phyloP scores from a whole-genome alignment of 2,329 filamentous ascomycete genomes.

The Epichloe glyceriae region DNA sequence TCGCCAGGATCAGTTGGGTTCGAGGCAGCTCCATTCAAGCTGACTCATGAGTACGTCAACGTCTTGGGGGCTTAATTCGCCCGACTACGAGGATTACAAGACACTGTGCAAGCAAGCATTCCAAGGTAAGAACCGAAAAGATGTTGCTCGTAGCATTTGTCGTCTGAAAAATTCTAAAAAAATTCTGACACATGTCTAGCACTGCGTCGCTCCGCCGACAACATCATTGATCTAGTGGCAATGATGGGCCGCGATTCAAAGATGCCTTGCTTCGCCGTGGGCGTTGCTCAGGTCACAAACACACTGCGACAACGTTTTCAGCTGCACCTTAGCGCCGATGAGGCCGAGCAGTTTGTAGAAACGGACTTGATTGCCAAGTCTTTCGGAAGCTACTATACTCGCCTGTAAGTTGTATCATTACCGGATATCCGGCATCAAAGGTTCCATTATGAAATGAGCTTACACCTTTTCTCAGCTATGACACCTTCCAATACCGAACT shows the following conservation, averaged over 20 bases:
- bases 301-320: conserved; percentile 65
- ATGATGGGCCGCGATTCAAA: conserved; percentile 75
- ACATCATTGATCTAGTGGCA: conserved; percentile 68
- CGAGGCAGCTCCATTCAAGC: conserved; percentile 76
- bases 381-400: conserved; percentile 75
- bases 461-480: conserved; percentile 42
- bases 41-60: conserved; percentile 77
- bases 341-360: conserved; percentile 71
- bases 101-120: conserved; percentile 71
- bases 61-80: conserved; percentile 61
- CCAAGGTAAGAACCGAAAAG: conserved; percentile 41
- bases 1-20: conserved; percentile 75
- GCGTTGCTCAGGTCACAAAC: conserved; percentile 56
- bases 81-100: conserved; percentile 65
- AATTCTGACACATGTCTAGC: conserved; percentile 30
- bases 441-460: background rate
- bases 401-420: conserved; percentile 46
- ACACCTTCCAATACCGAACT: conserved; percentile 78
- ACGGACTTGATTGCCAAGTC: conserved; percentile 69
- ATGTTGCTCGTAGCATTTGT: no score
- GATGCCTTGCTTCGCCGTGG: conserved; percentile 73
- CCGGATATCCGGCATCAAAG: background rate
- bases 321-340: conserved; percentile 68
- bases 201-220: conserved; percentile 63
- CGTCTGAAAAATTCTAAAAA: no score